Base-by-base conservation (phyloP, 106 monocot genomes). In the Dendrobium nobile region DNA sequence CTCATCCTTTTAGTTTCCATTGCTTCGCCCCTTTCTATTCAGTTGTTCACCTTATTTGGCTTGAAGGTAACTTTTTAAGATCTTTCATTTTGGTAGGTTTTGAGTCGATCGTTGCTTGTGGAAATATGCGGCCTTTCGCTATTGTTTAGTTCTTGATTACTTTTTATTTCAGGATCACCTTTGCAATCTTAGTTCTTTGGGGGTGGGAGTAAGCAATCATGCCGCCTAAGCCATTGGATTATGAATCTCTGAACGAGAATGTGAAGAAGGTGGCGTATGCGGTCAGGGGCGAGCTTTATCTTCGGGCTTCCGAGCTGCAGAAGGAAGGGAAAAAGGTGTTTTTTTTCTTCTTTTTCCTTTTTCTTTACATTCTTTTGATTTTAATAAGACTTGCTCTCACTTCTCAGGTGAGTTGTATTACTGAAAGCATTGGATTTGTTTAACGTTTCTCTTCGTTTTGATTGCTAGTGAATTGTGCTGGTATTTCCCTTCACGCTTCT, bases 211-310 rank as follows among this genome's bases (percentile, higher is more conserved):
- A 41, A 78, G 61, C 24, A 41, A 79, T 79, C 72, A 89, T 87
- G 85, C 33, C 82, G 77, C 86, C 81, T 33, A 92, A 86, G 78
- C 89, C 92, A 4, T 73, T 99, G 86, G 99, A 99, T 56, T 86
- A 93, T 54, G 95, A 99, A 55, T 73, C 87, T 15, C 75, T 99
- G 42, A 99, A 99, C 54, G 95, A 95, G 89, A 99, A 95, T 33
- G 99, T 99, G 77, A 99, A 99, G 88, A 99, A 95, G 77, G 83
- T 90, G 9, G 85, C 91, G 1, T 99, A 95, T 84, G 99, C 99
- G 37, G 95, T 99, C n/a, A 91, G 99, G 55, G 99, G 99, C 4
- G 99, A 99, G 88, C 91, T 95, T 17, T 99, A 95, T 82, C 87
- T 95, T 24, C 82, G 95, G 5, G 98, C 98, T 75, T 95, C 98